A percentile compares a stretch with the other conserved stretches of the same genome.
phyloP scores from a whole-genome alignment of 2,329 filamentous ascomycete species.

The Ilyonectria destructans region DNA sequence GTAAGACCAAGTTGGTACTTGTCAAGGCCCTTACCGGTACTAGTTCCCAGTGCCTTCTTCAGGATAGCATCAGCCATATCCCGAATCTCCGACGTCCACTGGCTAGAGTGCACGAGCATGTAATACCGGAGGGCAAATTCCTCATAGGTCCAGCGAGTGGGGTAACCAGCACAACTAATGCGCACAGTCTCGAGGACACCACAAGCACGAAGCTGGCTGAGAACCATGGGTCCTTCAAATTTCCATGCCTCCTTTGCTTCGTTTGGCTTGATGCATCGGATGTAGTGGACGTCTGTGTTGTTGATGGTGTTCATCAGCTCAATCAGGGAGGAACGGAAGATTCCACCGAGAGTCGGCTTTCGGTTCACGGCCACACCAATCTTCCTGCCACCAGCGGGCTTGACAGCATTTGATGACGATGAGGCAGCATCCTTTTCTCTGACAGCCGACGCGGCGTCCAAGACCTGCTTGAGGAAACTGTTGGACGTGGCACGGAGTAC shows the following conservation, averaged over 20 bases:
- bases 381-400: slow-evolving; percentile 85
- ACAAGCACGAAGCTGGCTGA: slow-evolving; percentile 96
- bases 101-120: slow-evolving; percentile 91
- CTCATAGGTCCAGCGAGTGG: slow-evolving; percentile 98
- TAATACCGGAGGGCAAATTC: slow-evolving; percentile 98
- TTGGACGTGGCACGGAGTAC: slow-evolving; percentile 90
- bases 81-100: slow-evolving; percentile 95
- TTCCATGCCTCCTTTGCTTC: slow-evolving; percentile 98
- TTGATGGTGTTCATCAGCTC: slow-evolving; percentile 99
- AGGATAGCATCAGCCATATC: slow-evolving; percentile 96
- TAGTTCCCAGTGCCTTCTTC: slow-evolving; percentile 87
- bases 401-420: slow-evolving; percentile 79
- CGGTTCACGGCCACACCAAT: slow-evolving; percentile 94
- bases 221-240: slow-evolving; percentile 98
- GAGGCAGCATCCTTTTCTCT: slow-evolving; percentile 88
- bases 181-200: slow-evolving; percentile 98
- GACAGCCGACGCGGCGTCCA: slow-evolving; percentile 88
- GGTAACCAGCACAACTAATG: slow-evolving; percentile 97
- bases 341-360: slow-evolving; percentile 97
- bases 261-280: slow-evolving; percentile 99
- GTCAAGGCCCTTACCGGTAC: slow-evolving; percentile 82
- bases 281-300: slow-evolving; percentile 98
- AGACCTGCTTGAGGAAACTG: slow-evolving; percentile 85
- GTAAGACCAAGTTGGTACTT: slow-evolving; percentile 98
- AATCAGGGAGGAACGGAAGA: slow-evolving; percentile 98